Evolutionary conservation across 2,329 filamentous ascomycete species (phyloP), one percentile per base, ranked within the genome.

Genomic region (Chalaropsis thielavioides): DNA sequence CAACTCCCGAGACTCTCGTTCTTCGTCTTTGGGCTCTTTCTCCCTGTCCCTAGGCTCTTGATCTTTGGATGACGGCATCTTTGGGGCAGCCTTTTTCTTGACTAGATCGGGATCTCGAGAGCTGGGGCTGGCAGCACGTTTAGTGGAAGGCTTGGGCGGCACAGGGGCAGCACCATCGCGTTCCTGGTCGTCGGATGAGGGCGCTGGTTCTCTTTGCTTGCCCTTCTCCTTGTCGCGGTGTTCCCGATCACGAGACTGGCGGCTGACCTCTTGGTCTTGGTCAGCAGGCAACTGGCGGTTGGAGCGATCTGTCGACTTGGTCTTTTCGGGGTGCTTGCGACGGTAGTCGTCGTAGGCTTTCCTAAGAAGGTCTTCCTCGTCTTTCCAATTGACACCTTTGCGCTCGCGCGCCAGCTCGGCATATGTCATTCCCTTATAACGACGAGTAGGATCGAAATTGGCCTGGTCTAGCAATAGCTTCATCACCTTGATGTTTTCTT

Each of bases 331-430:
- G 22, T 79, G 77, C 68, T 80, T 82, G 61, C 80, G 77, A 1
- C 79, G 82, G 69, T 82, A 83, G 38, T 82, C 81, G 66, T 91
- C 86, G 69, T 85, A 91, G 2, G 88, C 83, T 46, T 85, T 81
- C 73, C 92, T 92, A 61, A 99, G 75, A 64, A 95, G 78, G 54
- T 90, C 83, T 68, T 88, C 86, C 73, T 99, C 94, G 68, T 92
- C 86, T 72, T 92, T 87, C 90, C 92, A 96, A 67, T 90, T 88
- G 7, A 92, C 89, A 0, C 94, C 92, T 69, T 86, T 85, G 49
- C 90, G 85, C 60, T 90, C 85, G 70, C 87, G 83, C 1, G 94
- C 90, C 68, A 97, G 85, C 69, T 99, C 91, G 71, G 85, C 88
- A 73, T 97, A 99, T 0, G 89, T 87, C 70, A 89, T 84, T 24